Evolutionary conservation across 2,329 filamentous ascomycete species (phyloP), one percentile per base, ranked within the genome.

Genomic region (Aureobasidium vineae): DNA sequence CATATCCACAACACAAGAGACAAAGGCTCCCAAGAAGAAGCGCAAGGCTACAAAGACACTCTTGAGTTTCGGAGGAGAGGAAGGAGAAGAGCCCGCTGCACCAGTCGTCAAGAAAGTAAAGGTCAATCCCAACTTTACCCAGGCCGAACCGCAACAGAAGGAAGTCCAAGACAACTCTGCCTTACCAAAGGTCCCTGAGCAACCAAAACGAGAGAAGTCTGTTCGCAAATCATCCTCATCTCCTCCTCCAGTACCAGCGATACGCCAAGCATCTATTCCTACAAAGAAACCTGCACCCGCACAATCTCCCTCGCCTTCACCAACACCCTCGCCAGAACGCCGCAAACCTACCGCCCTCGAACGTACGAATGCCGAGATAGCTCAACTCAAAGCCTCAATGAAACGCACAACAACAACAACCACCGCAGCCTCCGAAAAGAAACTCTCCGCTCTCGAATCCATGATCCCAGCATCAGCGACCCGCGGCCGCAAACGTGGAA

Each of bases 341-440:
- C 68, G 67, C 41, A 64, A 67, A 66, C 67, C 69, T 68, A 67
- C 67, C 57, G 56, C 64, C 28, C 78, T 93, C 11, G 88, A 92
- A 69, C 82, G 82, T 70, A 90, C 90, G 3, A 93, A 93, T 70
- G 90, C 90, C 43, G 89, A 95, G 72, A 92, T 94, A 64, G 90
- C 89, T 5, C 88, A 88, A 1, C 79, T 95, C 4, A 94, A 93
- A 76, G 89, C 89, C 10, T 92, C 90, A 0, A 91, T 95, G 88
- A 89, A 88, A 74, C 84, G 90, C 40, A 83, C 26, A 45, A 54
- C 49, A 45, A 54, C 49, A 19, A 23, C 49, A 45, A 54, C 41
- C 11, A 33, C 57, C 21, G 71, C 73, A 8, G 71, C 75, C 15
- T 68, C 68, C 10, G 83, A 87, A 70, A 85, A 85, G 69, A 86